phyloP scores from a whole-genome alignment of 192 early-diverging fungal species.

The Entomortierella lignicola region DNA sequence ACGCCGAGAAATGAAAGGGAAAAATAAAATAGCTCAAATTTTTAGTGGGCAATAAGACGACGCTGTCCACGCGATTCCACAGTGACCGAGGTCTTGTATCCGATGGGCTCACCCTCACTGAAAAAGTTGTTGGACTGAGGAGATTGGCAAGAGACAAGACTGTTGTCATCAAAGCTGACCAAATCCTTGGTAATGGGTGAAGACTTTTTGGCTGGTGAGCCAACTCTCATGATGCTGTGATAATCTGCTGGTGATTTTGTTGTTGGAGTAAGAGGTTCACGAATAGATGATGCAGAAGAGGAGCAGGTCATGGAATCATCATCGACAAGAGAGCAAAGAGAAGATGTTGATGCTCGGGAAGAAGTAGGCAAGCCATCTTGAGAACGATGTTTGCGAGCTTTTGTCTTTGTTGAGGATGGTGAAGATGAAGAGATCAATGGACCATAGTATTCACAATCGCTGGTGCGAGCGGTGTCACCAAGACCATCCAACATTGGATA shows the following conservation, averaged over 20 bases:
- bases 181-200: constrained; percentile 11
- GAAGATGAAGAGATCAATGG: background rate
- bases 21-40: background rate
- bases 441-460: constrained; percentile 22
- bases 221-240: constrained; percentile 17
- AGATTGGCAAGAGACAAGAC: constrained; percentile 12
- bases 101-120: constrained; percentile 1
- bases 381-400: constrained; percentile 18
- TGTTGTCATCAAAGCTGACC: constrained; percentile 4
- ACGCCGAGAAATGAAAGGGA: background rate
- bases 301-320: constrained; percentile 13
- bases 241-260: constrained; percentile 14
- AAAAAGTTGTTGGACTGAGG: constrained; percentile 42
- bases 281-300: constrained; percentile 7
- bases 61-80: constrained; percentile 26
- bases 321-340: constrained; percentile 35
- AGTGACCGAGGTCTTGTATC: background rate
- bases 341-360: constrained; percentile 24
- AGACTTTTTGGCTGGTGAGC: background rate
- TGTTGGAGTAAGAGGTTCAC: constrained; percentile 33
- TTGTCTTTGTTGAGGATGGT: background rate
- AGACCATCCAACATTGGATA: constrained; percentile 47
- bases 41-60: constrained; percentile 39
- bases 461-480: constrained; percentile 20
- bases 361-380: constrained; percentile 19